Base-by-base conservation (phyloP, 441 rosid species). In the Pelargonium australe region DNA sequence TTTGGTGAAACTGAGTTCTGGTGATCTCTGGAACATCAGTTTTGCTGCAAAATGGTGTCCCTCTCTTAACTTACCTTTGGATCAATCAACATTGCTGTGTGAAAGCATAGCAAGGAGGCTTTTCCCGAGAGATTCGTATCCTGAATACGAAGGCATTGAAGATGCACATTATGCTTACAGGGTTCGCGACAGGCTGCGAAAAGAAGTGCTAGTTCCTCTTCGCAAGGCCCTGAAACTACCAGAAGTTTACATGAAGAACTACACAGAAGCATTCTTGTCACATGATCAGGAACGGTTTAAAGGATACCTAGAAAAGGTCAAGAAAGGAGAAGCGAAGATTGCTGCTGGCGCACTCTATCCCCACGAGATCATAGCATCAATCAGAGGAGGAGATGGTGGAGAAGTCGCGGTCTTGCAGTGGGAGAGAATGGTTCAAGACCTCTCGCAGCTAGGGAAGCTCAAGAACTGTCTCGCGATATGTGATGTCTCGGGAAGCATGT, bases 11-110 rank as follows among this genome's bases (percentile, higher is more conserved):
- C 65, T 82, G 65, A 68, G 63, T 0, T 77, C 83, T 0, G 80
- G 77, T 0, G 71, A 77, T 16, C 9, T 69, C 0, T 70, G 19
- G 67, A 77, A 79, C 23, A 63, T 84, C 67, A 78, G 86, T 69
- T 80, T 83, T 0, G 86, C 89, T 0, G 84, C 87, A 0, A 87
- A 87, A 7, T 87, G 91, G 89, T 85, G 87, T 31, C 89, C 89
- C 0, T 85, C 87, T 1, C 72, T 86, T 0, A 82, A 81, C 25
- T 83, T 85, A 0, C 76, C 89, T 0, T 85, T 81, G 20, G 87
- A 87, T 66, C 66, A 64, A 4, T 69, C 78, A 0, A 78, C 83
- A 0, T 70, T 87, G 68, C 66, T 87, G 7, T 83, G 89, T 58
- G 89, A 87, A 72, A 74, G 81, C 68, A 80, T 87, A 2, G 85